A percentile compares a stretch with the other conserved stretches of the same genome.
Evolutionary conservation across 192 early-diverging fungal species (phyloP).

Genomic region (Linnemannia schmuckeri): DNA sequence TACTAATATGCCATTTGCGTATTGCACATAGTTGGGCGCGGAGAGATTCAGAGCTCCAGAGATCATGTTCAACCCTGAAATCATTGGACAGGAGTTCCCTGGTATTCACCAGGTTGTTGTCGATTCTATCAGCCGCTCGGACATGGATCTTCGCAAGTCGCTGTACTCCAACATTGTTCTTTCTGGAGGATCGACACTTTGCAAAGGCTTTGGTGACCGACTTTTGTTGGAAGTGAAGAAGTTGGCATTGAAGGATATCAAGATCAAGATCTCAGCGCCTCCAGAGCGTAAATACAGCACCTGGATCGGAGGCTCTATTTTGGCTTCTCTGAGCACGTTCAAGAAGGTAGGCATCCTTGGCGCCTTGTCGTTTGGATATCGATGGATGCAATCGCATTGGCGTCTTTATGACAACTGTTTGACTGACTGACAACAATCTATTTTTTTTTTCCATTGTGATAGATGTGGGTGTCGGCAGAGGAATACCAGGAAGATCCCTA

Average conservation of each 20-base stretch:
- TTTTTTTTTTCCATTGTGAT: constrained; percentile 5
- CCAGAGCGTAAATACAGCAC: constrained; percentile 98
- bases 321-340: constrained; percentile 97
- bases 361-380: neutral
- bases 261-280: constrained; percentile 97
- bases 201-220: constrained; percentile 92
- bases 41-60: constrained; percentile 97
- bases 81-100: constrained; percentile 92
- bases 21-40: constrained; percentile 73
- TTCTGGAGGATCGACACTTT: constrained; percentile 97
- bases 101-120: constrained; percentile 95
- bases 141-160: constrained; percentile 92
- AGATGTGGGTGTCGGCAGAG: constrained; percentile 99
- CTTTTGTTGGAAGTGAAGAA: constrained; percentile 92
- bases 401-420: neutral
- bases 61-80: constrained; percentile 95
- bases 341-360: constrained; percentile 73
- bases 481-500: constrained; percentile 98
- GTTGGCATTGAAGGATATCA: constrained; percentile 92
- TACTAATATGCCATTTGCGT: neutral
- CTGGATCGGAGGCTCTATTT: constrained; percentile 98
- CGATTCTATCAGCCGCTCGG: constrained; percentile 93
- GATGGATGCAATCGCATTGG: neutral
- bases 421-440: neutral
- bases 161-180: constrained; percentile 94